Base-by-base conservation (phyloP, 179 eudicot species). In the Sideroxylon spinosum region DNA sequence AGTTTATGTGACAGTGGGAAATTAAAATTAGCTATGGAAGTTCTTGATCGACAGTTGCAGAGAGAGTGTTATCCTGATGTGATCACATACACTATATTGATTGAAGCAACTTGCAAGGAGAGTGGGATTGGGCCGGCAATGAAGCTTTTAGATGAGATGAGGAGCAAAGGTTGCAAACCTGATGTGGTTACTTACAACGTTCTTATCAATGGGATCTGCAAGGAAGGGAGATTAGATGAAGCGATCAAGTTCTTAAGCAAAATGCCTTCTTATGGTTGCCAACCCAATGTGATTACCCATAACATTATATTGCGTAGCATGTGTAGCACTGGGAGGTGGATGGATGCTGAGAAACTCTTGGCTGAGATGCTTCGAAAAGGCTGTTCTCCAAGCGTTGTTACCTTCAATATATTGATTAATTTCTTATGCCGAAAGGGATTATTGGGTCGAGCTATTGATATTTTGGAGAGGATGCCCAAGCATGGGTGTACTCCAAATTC, bases 91-190 rank as follows among this genome's bases (percentile, higher is more conserved):
- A 94, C 98, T 6, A 92, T 94, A 79, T 80, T 94, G 91, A 91
- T 94, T 5, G 93, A 92, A 84, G 98, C 93, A 7, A 87, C 94
- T 46, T 94, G 97, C 77, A 90, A 84, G 84, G 93, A 85, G 48
- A 82, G 86, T 75, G 98, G 98, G 49, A 97, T 95, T 73, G 90
- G 81, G 23, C 87, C 89, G 78, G 98, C 93, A 9, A 90, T 93
- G 98, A 89, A 90, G 87, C 93, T 94, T 70, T 68, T 94, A 7
- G 97, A 91, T 82, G 98, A 92, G 86, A 94, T 94, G 98, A 90
- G 88, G 80, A 90, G 79, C 71, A 92, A 84, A 85, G 97, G 98
- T 5, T 92, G 98, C 80, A 81, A 86, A 50, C 98, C 97, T 0
- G 96, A 94, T 83, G 89, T 92, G 65, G 93, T 94, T 57, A 94